Evolutionary conservation across 129 eudicot species (phyloP).

Genomic region (Saussurea involucrata): DNA sequence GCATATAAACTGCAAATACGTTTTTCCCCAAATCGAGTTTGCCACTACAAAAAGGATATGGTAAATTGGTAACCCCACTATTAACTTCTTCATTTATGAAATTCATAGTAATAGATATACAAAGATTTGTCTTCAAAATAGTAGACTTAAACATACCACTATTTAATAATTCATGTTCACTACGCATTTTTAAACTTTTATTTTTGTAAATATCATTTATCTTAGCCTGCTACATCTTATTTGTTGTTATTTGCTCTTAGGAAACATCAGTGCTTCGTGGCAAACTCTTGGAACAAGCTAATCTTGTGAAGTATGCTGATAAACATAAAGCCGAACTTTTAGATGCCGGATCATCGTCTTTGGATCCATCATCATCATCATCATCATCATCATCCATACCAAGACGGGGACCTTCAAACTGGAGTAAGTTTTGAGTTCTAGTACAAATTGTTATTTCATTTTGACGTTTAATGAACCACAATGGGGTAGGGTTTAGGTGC

Average conservation of each 20-base stretch:
- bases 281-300: slow-evolving; percentile 63
- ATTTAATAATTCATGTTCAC: not conserved
- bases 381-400: slow-evolving; percentile 55
- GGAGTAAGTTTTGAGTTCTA: slow-evolving; percentile 61
- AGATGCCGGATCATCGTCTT: slow-evolving; percentile 44
- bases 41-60: too few relatives aligned
- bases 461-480: not conserved
- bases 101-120: too few relatives aligned
- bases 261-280: slow-evolving; percentile 74
- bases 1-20: too few relatives aligned
- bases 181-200: slow-evolving; percentile 4
- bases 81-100: too few relatives aligned
- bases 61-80: too few relatives aligned
- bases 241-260: slow-evolving; percentile 32
- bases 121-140: too few relatives aligned
- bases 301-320: slow-evolving; percentile 77
- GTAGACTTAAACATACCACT: slow-evolving; percentile 10
- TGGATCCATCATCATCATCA: slow-evolving; percentile 53
- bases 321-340: slow-evolving; percentile 48
- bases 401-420: slow-evolving; percentile 56
- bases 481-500: too few relatives aligned
- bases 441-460: not conserved
- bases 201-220: slow-evolving; percentile 5
- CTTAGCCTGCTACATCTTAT: slow-evolving; percentile 1
- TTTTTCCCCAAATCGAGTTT: too few relatives aligned